Evolutionary conservation across 2,329 filamentous ascomycete species (phyloP).

Genomic region (Fusarium ambrosium): DNA sequence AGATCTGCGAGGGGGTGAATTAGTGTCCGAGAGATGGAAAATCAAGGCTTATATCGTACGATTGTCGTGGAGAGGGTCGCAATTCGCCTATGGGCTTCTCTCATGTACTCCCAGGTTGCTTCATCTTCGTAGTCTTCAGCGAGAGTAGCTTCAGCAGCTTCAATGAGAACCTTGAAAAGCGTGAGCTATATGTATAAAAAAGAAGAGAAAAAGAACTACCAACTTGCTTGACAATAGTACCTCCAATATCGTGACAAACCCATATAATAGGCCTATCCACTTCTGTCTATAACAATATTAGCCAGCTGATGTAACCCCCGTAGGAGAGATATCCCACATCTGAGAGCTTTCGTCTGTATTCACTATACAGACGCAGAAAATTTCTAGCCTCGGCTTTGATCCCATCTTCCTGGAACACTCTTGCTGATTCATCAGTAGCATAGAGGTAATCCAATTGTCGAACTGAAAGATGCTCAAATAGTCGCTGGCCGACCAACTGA

Average conservation of each 20-base stretch:
- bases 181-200: not conserved
- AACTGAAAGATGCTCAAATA: not conserved
- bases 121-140: not conserved
- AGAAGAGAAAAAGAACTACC: not conserved
- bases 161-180: not conserved
- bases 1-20: not conserved
- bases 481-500: not conserved
- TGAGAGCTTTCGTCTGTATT: not conserved
- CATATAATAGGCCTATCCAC: not conserved
- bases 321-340: not conserved
- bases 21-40: rapidly evolving
- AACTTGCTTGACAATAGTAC: constrained; percentile 10
- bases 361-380: not conserved
- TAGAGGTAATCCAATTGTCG: constrained; percentile 5
- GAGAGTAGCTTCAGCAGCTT: not conserved
- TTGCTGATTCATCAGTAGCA: not conserved
- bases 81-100: not conserved
- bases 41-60: not conserved
- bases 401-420: not conserved
- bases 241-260: constrained; percentile 17
- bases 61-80: not conserved
- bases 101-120: not conserved
- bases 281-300: not conserved
- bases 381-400: not conserved
- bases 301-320: not conserved